phyloP scores from a whole-genome alignment of 2,329 filamentous ascomycete genomes.

The Aspergillus unguis region DNA sequence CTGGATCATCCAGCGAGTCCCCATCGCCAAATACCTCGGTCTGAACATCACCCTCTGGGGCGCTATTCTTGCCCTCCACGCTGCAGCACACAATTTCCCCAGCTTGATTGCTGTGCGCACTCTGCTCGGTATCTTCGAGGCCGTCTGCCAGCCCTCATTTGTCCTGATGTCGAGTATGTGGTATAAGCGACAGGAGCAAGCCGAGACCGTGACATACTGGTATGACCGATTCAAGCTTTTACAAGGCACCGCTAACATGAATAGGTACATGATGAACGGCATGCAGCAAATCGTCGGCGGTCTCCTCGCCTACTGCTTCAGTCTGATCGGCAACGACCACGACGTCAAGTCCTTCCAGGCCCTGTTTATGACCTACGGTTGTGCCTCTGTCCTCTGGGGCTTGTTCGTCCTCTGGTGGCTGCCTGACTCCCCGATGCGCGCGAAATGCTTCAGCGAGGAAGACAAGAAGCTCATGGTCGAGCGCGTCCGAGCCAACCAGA shows the following conservation, averaged over 20 bases:
- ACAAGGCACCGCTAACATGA: not conserved
- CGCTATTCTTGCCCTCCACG: constrained; percentile 57
- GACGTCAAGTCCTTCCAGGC: constrained; percentile 64
- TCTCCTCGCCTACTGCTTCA: constrained; percentile 58
- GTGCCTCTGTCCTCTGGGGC: constrained; percentile 61
- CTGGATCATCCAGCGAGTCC: constrained; percentile 60
- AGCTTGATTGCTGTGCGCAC: constrained; percentile 61
- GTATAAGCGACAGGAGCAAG: constrained; percentile 68
- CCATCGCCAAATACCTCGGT: constrained; percentile 64
- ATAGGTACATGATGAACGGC: constrained; percentile 70
- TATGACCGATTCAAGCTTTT: constrained; percentile 24
- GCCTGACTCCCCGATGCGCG: constrained; percentile 68
- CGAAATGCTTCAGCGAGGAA: constrained; percentile 64
- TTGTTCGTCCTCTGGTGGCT: constrained; percentile 62
- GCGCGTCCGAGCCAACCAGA: constrained; percentile 59
- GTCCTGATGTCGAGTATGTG: constrained; percentile 66
- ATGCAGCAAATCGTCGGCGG: constrained; percentile 70
- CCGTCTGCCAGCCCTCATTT: constrained; percentile 66
- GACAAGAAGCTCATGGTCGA: constrained; percentile 64
- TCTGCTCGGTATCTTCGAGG: constrained; percentile 68
- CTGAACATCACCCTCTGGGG: constrained; percentile 66
- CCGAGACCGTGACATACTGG: constrained; percentile 66
- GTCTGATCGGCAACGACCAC: constrained; percentile 50
- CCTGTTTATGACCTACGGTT: constrained; percentile 65
- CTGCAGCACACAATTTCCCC: constrained; percentile 59